Evolutionary conservation across 345 rosid species (phyloP).

Genomic region (Arabis alpina): DNA sequence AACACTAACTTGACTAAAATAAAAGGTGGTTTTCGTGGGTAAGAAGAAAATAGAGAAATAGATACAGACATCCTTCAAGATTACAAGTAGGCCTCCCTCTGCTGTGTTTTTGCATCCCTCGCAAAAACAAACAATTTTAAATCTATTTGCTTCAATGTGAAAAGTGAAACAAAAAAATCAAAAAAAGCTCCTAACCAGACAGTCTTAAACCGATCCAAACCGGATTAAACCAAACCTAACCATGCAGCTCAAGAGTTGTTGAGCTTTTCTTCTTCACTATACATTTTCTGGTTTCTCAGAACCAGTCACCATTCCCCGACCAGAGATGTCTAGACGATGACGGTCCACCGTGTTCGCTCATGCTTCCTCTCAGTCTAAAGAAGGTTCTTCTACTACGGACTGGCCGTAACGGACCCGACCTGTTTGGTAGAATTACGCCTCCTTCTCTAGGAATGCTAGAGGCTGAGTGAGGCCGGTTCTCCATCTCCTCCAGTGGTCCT

Average conservation of each 20-base stretch:
- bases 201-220: constrained; percentile 27
- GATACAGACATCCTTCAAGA: constrained; percentile 34
- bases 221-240: constrained; percentile 17
- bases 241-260: constrained; percentile 40
- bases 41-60: constrained; percentile 15
- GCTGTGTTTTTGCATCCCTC: constrained; percentile 36
- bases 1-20: constrained; percentile 21
- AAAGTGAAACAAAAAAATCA: background rate
- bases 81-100: constrained; percentile 22
- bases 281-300: constrained; percentile 36
- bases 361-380: constrained; percentile 80
- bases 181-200: constrained; percentile 25
- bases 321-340: constrained; percentile 41
- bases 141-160: constrained; percentile 27
- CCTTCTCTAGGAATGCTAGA: constrained; percentile 64
- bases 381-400: constrained; percentile 67
- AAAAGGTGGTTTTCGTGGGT: constrained; percentile 1
- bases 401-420: constrained; percentile 91
- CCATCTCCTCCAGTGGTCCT: constrained; percentile 67
- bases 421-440: constrained; percentile 47
- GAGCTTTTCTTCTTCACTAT: constrained; percentile 37
- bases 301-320: constrained; percentile 41
- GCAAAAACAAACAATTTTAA: constrained; percentile 41
- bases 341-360: constrained; percentile 91
- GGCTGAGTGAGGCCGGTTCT: constrained; percentile 75